These are phyloP conservation scores for Kwoniella europaea DNA, from an alignment of 768 basidiomycete species.

Conservation along the genomic window DNA sequence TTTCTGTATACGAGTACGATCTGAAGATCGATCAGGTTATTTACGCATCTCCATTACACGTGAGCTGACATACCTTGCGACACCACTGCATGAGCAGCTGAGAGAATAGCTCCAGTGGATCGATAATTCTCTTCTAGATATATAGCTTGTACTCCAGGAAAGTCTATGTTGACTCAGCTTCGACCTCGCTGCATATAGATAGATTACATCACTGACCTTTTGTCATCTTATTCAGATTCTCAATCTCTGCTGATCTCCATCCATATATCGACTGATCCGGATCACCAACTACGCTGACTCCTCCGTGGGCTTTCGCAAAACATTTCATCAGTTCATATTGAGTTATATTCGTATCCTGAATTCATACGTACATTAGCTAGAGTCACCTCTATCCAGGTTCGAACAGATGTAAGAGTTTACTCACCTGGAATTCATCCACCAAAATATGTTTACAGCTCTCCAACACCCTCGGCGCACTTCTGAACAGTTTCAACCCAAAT, in stretches of 20 bases:
- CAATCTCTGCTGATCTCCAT: conserved; percentile 80
- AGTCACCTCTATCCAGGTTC: too few species aligned
- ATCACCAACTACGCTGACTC: conserved; percentile 83
- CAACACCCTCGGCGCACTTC: conserved; percentile 62
- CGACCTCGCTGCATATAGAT: too few species aligned
- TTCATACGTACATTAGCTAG: neutral
- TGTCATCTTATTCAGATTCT: conserved; percentile 75
- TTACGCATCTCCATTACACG: neutral
- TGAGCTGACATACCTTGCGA: conserved; percentile 67
- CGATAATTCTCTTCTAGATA: conserved; percentile 86
- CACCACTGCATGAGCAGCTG: conserved; percentile 76
- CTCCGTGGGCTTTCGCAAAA: conserved; percentile 65
- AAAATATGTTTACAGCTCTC: conserved; percentile 72
- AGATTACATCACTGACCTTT: conserved; percentile 61
- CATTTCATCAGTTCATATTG: conserved; percentile 80
- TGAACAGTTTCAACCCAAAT: conserved; percentile 72
- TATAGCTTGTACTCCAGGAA: conserved; percentile 69
- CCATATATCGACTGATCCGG: conserved; percentile 92
- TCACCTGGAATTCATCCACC: conserved; percentile 78
- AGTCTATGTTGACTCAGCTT: conserved; percentile 62
- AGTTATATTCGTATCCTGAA: conserved; percentile 77
- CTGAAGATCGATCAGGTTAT: conserved; percentile 58
- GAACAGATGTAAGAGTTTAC: too few species aligned
- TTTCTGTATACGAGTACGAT: conserved; percentile 76
- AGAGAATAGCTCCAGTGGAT: conserved; percentile 76